Base-by-base conservation (phyloP, 352 stramenopile species). In the Phytophthora chlamydospora region DNA sequence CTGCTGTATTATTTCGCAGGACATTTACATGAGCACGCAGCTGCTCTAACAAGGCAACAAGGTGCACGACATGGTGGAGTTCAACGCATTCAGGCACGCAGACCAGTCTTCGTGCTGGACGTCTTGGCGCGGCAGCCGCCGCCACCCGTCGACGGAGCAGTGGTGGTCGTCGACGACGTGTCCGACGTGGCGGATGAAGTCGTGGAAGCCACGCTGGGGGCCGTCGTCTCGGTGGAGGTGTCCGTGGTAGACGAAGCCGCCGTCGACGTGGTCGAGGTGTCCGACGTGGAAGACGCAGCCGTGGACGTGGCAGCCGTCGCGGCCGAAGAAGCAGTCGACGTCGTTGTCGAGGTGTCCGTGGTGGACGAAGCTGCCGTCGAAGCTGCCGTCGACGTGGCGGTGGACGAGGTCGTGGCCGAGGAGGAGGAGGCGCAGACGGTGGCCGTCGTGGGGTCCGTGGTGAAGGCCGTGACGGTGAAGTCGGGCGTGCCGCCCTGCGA, bases 391-490 rank as follows among this genome's bases (percentile, higher is more conserved):
- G 40, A 45, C 13, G 14, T 21, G 16, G 16, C 40, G 16, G 40
- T 24, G 9, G 42, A 34, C 21, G 42, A 46, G n/a, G 45, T 32
- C 21, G 54, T 46, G 27, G 21, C 21, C 21, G 51, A 52, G 4
- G 55, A 16, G 11, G 34, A 19, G 2, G 62, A 44, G 0, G 58
- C 44, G 35, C 58, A 64, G n/a, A 65, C 58, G 4, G 47, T 65
- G n/a, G 40, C 46, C 41, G 39, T 48, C 9, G 54, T 58, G 55
- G 49, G 45, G 6, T 45, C 33, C 16, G 46, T 61, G 14, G 64
- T 67, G 45, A 73, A 67, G 12, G 60, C 58, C 16, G 58, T 56
- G 33, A 79, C 62, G n/a, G 44, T 64, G 33, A 75, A 70, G 32
- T 77, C 62, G 12, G 73, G 55, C 2, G 52, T 66, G 24, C 43